Evolutionary conservation across 192 early-diverging fungal genomes (phyloP).

Genomic region (Chytriomyces sp.): DNA sequence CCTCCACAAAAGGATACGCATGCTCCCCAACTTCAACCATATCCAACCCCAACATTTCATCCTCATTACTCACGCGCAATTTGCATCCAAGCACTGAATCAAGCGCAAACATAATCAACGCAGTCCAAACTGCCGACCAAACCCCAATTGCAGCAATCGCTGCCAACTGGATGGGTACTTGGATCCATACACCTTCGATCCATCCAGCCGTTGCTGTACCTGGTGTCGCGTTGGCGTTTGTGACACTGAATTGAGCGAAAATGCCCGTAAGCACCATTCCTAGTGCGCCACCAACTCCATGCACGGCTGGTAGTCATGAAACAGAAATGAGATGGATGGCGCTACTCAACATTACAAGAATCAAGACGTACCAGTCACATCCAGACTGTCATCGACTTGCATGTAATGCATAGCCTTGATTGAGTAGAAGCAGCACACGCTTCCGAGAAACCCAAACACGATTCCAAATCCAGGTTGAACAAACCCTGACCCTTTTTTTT

Average conservation of each 20-base stretch:
- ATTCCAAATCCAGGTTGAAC: constrained; percentile 75
- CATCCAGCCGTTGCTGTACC: constrained; percentile 68
- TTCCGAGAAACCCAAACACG: constrained; percentile 73
- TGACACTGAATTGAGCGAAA: constrained; percentile 82
- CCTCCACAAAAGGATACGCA: constrained; percentile 46
- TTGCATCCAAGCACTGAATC: constrained; percentile 75
- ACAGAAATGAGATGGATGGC: constrained; percentile 43
- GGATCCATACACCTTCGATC: constrained; percentile 79
- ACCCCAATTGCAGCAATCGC: constrained; percentile 68
- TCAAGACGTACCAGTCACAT: background rate
- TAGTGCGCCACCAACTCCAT: constrained; percentile 70
- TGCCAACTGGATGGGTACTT: constrained; percentile 74
- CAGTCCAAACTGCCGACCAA: constrained; percentile 81
- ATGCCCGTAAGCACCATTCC: constrained; percentile 90
- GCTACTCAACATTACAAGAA: background rate
- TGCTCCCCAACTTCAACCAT: constrained; percentile 82
- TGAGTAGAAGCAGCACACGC: constrained; percentile 10
- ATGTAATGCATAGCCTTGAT: constrained; percentile 64
- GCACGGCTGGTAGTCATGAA: constrained; percentile 68
- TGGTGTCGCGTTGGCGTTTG: constrained; percentile 61
- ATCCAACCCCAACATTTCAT: constrained; percentile 78
- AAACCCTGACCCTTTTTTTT: constrained; percentile 68
- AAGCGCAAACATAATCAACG: constrained; percentile 70
- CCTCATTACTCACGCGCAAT: constrained; percentile 60
- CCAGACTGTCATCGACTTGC: constrained; percentile 69